Evolutionary conservation across 148 eudicot species (phyloP).

Genomic region (Rhododendron ferrugineum): DNA sequence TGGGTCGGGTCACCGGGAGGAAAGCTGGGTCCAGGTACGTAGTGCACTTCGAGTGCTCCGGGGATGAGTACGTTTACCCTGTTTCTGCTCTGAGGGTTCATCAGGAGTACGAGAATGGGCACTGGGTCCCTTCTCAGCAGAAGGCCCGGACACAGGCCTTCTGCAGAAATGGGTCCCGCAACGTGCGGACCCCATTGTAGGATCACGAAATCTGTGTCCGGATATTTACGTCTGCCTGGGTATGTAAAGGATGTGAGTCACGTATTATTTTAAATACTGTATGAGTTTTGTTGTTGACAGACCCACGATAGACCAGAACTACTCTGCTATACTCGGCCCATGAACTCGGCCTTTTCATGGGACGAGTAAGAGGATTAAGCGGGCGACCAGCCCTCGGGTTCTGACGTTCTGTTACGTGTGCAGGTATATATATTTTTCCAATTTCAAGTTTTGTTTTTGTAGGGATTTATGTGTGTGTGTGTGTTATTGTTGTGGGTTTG

Average conservation of each 20-base stretch:
- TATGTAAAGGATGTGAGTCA: too few species aligned
- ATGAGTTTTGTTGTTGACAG: too few species aligned
- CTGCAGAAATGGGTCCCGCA: neutral
- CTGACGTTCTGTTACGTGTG: too few species aligned
- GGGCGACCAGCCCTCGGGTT: too few species aligned
- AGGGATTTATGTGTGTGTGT: neutral
- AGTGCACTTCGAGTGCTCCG: slow-evolving; percentile 22
- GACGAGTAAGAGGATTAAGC: too few species aligned
- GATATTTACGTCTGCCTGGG: neutral
- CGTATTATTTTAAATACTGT: too few species aligned
- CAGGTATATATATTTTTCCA: too few species aligned
- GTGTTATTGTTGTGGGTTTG: neutral
- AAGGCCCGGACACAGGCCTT: neutral
- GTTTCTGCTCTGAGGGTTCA: slow-evolving; percentile 18
- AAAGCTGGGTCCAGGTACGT: neutral
- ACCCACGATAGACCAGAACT: too few species aligned
- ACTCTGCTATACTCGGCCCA: too few species aligned
- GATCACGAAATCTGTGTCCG: neutral
- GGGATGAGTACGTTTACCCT: slow-evolving; percentile 18
- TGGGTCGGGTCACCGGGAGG: slow-evolving; percentile 14
- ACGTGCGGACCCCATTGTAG: neutral
- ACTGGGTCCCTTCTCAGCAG: slow-evolving; percentile 12
- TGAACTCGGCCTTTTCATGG: too few species aligned
- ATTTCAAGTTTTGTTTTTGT: too few species aligned
- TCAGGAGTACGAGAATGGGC: slow-evolving; percentile 18